Base-by-base conservation (phyloP, 2,329 filamentous ascomycete genomes). In the Ceratocystis lukuohia region DNA sequence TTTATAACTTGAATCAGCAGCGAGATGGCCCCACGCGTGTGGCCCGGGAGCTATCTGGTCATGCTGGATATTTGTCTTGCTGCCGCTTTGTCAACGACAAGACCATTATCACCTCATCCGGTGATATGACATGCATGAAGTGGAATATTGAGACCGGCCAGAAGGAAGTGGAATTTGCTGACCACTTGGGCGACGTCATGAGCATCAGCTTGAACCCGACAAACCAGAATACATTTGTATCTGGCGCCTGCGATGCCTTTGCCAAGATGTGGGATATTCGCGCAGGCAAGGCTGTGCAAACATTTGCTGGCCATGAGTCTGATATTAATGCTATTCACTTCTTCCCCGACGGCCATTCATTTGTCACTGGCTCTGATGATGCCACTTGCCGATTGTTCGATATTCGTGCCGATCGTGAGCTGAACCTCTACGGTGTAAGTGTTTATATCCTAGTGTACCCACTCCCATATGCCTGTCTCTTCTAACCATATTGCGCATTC, bases 241-340 rank as follows among this genome's bases (percentile, higher is more conserved):
- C 94, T n/a, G 94, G 94, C 76, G 94, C 94, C 72, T 99, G 94
- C 78, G 94, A 99, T 76, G 92, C 93, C 17, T 99, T 97, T 74
- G 94, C 94, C 67, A 99, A 99, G 79, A 80, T 99, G 67, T 99
- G 94, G 94, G 94, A 99, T 80, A 96, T 97, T 72, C 89, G 94
- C 74, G 92, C 94, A 71, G 93, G 95, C 74, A 96, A 96, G 82
- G 95, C 94, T 71, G 92, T 96, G 64, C 94, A 99, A 81, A 99
- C 94, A 1, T 99, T 99, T 76, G 92, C 94, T 65, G 94, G 94
- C 33, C 94, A 97, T 78, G 94, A 97, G 78, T 96, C 92, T 57
- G 94, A 99, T 74, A 99, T 99, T 81, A 99, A 99, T 77, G 94
- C 94, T 72, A 96, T 99, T 70, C 94, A 97, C 76, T 99, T 97